phyloP scores from a whole-genome alignment of 23 red algal species.

The Gracilariopsis chorda region DNA sequence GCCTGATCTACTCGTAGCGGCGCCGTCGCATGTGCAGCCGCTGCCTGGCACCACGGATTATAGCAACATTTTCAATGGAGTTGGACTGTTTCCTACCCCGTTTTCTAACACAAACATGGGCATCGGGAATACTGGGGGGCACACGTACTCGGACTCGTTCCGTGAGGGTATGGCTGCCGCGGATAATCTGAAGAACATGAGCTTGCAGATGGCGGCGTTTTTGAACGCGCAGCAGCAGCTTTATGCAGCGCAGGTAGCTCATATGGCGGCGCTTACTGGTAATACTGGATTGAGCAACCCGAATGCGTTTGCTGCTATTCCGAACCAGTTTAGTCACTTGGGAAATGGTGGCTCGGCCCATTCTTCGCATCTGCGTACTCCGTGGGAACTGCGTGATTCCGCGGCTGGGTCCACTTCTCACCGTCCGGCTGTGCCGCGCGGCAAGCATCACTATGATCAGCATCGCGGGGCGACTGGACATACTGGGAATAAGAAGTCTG shows the following conservation, averaged over 20 bases:
- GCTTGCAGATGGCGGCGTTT: slow-evolving; percentile 81
- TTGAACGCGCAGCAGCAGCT: slow-evolving; percentile 74
- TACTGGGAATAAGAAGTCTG: slow-evolving; percentile 18
- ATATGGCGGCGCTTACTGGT: slow-evolving; percentile 70
- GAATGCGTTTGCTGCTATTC: neutral
- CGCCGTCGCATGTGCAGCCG: slow-evolving; percentile 14
- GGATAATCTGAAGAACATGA: slow-evolving; percentile 74
- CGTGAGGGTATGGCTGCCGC: slow-evolving; percentile 55
- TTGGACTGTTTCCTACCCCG: slow-evolving; percentile 46
- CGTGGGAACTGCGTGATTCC: slow-evolving; percentile 41
- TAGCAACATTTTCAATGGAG: slow-evolving; percentile 31
- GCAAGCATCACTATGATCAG: slow-evolving; percentile 54
- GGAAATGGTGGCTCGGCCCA: neutral
- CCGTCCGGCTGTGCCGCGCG: neutral
- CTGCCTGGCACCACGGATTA: slow-evolving; percentile 28
- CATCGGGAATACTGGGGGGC: neutral
- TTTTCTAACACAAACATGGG: slow-evolving; percentile 34
- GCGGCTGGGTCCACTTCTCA: neutral
- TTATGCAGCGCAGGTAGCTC: slow-evolving; percentile 57
- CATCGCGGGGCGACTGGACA: slow-evolving; percentile 8
- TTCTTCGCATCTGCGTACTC: slow-evolving; percentile 14
- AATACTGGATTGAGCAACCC: slow-evolving; percentile 17
- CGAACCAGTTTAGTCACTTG: neutral
- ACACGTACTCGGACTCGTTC: slow-evolving; percentile 23
- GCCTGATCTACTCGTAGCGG: neutral